Percentiles rank a stretch among this genome's conserved stretches.
These are phyloP conservation scores for Trypanosoma scelopori DNA, from an alignment of 208 protist species.

Conservation along the genomic window DNA sequence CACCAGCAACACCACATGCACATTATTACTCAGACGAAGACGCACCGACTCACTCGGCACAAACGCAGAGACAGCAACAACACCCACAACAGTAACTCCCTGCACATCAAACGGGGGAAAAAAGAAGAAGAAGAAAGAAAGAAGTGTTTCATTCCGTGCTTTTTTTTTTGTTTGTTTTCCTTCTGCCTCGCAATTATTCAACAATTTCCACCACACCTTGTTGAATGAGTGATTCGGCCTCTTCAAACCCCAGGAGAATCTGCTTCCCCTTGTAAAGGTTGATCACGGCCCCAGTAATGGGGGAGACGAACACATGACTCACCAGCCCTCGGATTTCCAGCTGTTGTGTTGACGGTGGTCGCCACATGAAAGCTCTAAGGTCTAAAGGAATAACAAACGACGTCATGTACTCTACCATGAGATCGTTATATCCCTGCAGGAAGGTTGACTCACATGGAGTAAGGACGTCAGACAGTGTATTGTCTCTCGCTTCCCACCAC, in stretches of 20 bases:
- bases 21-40: too few relatives aligned
- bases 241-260: slow-evolving; percentile 73
- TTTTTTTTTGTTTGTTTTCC: background rate
- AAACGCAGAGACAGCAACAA: background rate
- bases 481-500: slow-evolving; percentile 81
- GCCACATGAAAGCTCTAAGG: slow-evolving; percentile 76
- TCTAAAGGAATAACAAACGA: slow-evolving; percentile 81
- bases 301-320: slow-evolving; percentile 75
- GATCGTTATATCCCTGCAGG: slow-evolving; percentile 70
- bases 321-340: slow-evolving; percentile 73
- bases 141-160: too few relatives aligned
- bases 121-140: too few relatives aligned
- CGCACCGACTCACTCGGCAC: background rate
- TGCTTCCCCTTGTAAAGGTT: slow-evolving; percentile 79
- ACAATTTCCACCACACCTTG: slow-evolving; percentile 78
- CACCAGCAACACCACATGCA: too few relatives aligned
- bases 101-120: too few relatives aligned
- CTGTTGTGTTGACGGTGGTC: slow-evolving; percentile 73
- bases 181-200: too few relatives aligned
- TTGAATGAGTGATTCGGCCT: slow-evolving; percentile 81
- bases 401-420: slow-evolving; percentile 90
- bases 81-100: too few relatives aligned
- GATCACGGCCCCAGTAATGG: slow-evolving; percentile 64
- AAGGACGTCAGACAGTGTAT: slow-evolving; percentile 49
- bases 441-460: slow-evolving; percentile 57